A percentile compares a stretch with the other conserved stretches of the same genome.
Conservation (phyloP, 2,329 filamentous ascomycete species). For the Fusarium guadeloupense region DNA sequence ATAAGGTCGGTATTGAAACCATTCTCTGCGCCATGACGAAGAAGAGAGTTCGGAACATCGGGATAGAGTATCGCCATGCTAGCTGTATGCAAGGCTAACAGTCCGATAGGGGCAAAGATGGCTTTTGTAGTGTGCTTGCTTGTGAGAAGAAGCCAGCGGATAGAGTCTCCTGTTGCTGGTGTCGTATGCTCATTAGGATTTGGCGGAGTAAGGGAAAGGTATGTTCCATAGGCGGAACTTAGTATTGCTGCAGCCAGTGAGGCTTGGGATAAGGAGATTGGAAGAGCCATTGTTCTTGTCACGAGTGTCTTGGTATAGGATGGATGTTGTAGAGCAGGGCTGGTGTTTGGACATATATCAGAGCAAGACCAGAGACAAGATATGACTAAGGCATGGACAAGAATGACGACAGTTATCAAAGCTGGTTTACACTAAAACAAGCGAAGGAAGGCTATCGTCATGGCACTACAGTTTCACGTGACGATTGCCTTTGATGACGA, state of each 20-base stretch:
- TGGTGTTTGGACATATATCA: too few relatives aligned
- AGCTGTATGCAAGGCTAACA: conserved; percentile 36
- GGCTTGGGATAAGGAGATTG: conserved; percentile 21
- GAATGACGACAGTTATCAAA: background rate
- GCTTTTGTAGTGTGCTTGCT: conserved; percentile 37
- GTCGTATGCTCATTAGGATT: conserved; percentile 36
- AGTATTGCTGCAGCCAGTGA: conserved; percentile 39
- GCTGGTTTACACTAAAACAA: background rate
- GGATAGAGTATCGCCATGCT: conserved; percentile 33
- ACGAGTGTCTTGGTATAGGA: background rate
- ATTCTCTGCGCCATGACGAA: conserved; percentile 46
- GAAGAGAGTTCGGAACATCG: conserved; percentile 33
- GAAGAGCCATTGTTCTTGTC: conserved; percentile 8
- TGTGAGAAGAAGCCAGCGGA: conserved; percentile 42
- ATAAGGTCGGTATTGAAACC: conserved; percentile 45
- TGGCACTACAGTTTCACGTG: conserved; percentile 1
- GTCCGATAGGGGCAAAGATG: conserved; percentile 35
- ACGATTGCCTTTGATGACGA: background rate
- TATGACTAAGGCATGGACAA: background rate
- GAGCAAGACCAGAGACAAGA: too few relatives aligned
- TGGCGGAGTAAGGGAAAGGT: conserved; percentile 45
- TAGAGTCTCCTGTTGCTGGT: conserved; percentile 31
- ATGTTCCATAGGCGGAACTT: conserved; percentile 44
- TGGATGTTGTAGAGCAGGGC: background rate
- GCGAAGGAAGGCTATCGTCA: background rate